Evolutionary conservation across 345 rosid genomes (phyloP), one percentile per base, ranked within the genome.

Genomic region (Ceriops zippeliana): DNA sequence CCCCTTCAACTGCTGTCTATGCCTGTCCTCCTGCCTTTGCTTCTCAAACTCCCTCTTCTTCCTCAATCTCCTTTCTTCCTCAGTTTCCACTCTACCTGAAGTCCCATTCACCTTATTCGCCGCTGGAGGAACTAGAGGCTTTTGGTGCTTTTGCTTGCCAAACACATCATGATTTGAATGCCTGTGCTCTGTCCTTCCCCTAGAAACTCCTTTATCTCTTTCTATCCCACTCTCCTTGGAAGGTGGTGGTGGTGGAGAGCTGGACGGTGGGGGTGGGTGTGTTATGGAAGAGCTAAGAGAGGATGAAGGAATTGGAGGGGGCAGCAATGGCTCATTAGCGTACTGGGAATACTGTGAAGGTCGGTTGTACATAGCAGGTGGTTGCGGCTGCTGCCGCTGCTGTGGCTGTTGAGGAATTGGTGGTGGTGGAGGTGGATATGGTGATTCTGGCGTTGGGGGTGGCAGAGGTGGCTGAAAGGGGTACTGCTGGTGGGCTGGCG

Each of bases 1-100:
- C 77, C 84, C 96, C 76, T 89, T 86, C 75, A 84, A 63, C 58
- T 82, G 89, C 57, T 82, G 89, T 75, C 82, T 89, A 47, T 84
- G 85, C 75, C 81, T 86, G 68, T 86, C 93, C 53, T 86, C 90
- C 63, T 84, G 89, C 70, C 88, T 88, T 66, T 85, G 96, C 80
- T 90, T 95, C 83, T 95, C 98, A 58, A 77, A 81, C 76, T 91
- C 99, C 79, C 81, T 86, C 86, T 88, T 95, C 89, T 95, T 95
- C 77, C 98, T 84, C 72, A 82, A 66, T 82, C 90, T 84, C 80
- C 98, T 86, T 77, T 91, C 98, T 64, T 95, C 98, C 78, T 95
- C 99, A 0, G 91, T 89, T 85, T 91, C 97, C 72, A 78, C 85
- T 75, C 89, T 87, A 52, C 80, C 89, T 0, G 65, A 60, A 21